Base-by-base conservation (phyloP, 768 basidiomycete genomes). In the Mycena polygramma region DNA sequence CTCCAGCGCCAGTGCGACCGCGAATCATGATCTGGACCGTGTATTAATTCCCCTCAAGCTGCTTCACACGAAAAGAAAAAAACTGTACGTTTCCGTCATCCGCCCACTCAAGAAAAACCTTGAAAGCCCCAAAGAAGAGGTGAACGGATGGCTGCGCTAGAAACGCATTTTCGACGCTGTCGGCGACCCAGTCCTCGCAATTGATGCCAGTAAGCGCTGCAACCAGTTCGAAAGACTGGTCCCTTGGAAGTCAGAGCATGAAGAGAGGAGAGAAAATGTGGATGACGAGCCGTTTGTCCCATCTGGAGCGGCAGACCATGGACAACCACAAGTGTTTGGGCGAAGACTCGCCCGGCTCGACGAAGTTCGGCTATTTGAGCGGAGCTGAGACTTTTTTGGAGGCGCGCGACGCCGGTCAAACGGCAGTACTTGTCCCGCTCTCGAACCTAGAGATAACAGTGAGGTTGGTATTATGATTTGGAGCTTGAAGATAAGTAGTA, bases 1-100 rank as follows among this genome's bases (percentile, higher is more conserved):
- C 52, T 68, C 41, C 51, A 60, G 58, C 52, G 51, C 41, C 58
- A 52, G 66, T 60, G 52, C 57, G 66, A 35, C 52, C 58, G 36
- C 66, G 66, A 51, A 68, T 61, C 26, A 61, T 68, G 51, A 55
- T 39, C 66, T 68, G 43, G 52, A 67, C 61, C 57, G 49, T 39
- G 55, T 68, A 68, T 55, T 48, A 41, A 68, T 68, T 55, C 66
- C n/a, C n/a, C n/a, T n/a, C n/a, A n/a, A n/a, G 55, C 66, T 61
- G 66, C 58, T 68, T 68, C 66, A 68, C 41, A 60, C 61, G 66
- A 49, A 55, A 68, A 54, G 51, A n/a, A 61, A 61, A 39, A 68
- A 39, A 54, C 51, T 68, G 57, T 68, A 68, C 66, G 45, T 58
- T 43, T 46, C 58, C 51, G 54, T 60, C n/a, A 19, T 57, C 20